Evolutionary conservation across 192 early-diverging fungal genomes (phyloP).

Genomic region (Backusella sp.): DNA sequence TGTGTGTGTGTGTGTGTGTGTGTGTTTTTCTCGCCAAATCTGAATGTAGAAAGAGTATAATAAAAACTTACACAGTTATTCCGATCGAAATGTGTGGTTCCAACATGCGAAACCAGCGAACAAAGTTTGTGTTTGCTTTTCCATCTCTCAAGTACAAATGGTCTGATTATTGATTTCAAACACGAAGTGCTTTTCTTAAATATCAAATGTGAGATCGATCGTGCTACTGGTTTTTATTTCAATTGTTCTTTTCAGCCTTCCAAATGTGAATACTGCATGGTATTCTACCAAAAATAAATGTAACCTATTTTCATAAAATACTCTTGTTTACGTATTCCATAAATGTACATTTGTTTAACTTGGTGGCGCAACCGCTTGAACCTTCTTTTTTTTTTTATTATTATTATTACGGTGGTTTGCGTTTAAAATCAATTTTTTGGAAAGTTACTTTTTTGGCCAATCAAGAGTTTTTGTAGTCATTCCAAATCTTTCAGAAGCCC

Average conservation of each 20-base stretch:
- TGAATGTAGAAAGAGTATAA: background rate
- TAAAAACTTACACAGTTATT: background rate
- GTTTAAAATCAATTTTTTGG: too few species aligned
- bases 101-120: background rate
- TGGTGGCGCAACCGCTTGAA: background rate
- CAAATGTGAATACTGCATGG: slow-evolving; percentile 1
- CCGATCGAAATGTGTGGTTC: background rate
- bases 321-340: background rate
- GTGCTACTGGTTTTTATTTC: slow-evolving; percentile 1
- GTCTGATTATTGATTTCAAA: background rate
- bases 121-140: background rate
- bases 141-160: background rate
- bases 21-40: background rate
- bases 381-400: background rate
- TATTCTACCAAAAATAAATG: background rate
- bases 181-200: background rate
- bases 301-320: background rate
- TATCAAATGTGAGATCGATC: background rate
- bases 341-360: background rate
- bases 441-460: too few species aligned
- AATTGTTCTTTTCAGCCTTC: background rate
- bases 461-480: too few species aligned
- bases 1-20: too few species aligned
- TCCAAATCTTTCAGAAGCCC: too few species aligned
- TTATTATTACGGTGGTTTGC: background rate